Evolutionary conservation across 2,329 filamentous ascomycete genomes (phyloP), one percentile per base, ranked within the genome.

Genomic region (Curvularia hawaiiensis): DNA sequence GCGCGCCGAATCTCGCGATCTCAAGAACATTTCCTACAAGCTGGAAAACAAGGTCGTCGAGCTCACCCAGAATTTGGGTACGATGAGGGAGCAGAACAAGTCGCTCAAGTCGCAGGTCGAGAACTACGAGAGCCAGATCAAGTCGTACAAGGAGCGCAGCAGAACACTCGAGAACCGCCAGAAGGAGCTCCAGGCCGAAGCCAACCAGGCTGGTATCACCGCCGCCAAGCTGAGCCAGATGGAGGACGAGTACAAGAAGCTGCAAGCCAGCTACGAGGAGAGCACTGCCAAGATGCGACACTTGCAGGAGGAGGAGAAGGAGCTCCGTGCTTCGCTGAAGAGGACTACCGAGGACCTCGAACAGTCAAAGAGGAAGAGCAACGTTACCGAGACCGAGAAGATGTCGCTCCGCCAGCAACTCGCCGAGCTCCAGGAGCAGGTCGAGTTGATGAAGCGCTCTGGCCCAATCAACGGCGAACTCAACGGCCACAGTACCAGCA

Each of bases 11-110:
- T 95, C 95, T 64, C 90, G 95, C 73, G 96, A 99, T 81, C 86
- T 99, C 76, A 98, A 98, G 84, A 94, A 98, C 79, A 99, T 99
- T 68, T 98, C 95, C 2, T 99, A 99, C 84, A 98, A 97, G 83
- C 83, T 99, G 69, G 95, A 99, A 78, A 98, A 99, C 85, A 99
- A 99, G 87, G 95, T 99, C 62, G 92, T 99, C 62, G 95, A 99
- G 80, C 85, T 99, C 71, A 99, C 95, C 1, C 95, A 99, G 77
- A 91, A 90, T 49, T 80, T 99, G 68, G 93, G 95, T 65, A 89
- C 92, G 10, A 90, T 97, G 84, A 97, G 96, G 82, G 86, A 89
- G 62, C 91, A 97, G 79, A 99, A 99, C 85, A 97, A 96, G 83
- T 85, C 86, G 57, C 84, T 99, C 60, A 83, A 90, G 67, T 88